Conservation (phyloP, 192 early-diverging fungal species). For the Coemansia asiatica region DNA sequence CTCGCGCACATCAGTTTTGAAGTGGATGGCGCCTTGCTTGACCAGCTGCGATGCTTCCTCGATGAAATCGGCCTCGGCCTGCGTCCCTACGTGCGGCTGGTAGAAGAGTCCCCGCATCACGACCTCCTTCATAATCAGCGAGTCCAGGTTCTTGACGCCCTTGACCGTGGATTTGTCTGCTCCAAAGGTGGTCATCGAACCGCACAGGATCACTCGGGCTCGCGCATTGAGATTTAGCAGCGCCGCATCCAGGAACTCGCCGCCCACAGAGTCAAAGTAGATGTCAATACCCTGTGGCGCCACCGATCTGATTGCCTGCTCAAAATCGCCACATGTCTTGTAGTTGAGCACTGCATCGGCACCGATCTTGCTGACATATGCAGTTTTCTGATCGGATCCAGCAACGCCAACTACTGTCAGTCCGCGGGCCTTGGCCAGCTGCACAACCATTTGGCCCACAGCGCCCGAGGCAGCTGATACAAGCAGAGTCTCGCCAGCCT, state of each 20-base stretch:
- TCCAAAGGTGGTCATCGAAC: slow-evolving; percentile 71
- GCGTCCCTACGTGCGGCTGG: slow-evolving; percentile 49
- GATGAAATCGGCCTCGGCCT: slow-evolving; percentile 57
- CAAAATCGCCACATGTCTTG: slow-evolving; percentile 66
- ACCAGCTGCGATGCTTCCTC: slow-evolving; percentile 58
- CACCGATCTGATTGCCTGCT: slow-evolving; percentile 57
- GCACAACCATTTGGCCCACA: slow-evolving; percentile 77
- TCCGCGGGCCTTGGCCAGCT: slow-evolving; percentile 75
- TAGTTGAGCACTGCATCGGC: slow-evolving; percentile 93
- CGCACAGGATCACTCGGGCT: slow-evolving; percentile 73
- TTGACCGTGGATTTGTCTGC: slow-evolving; percentile 46
- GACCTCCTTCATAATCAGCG: slow-evolving; percentile 60
- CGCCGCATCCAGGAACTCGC: slow-evolving; percentile 73
- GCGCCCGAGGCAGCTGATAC: slow-evolving; percentile 82
- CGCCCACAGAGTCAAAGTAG: slow-evolving; percentile 85
- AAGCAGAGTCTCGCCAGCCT: slow-evolving; percentile 79
- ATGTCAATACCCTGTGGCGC: slow-evolving; percentile 84
- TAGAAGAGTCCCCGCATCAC: slow-evolving; percentile 70
- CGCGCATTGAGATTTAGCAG: slow-evolving; percentile 62
- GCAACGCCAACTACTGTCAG: slow-evolving; percentile 82
- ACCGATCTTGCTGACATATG: slow-evolving; percentile 64
- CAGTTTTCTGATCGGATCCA: slow-evolving; percentile 82
- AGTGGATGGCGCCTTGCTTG: slow-evolving; percentile 61
- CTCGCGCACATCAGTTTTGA: slow-evolving; percentile 59
- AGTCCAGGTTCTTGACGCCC: slow-evolving; percentile 60